These are phyloP conservation scores for Ciborinia camelliae DNA, from an alignment of 2,329 filamentous ascomycete genomes.

Conservation along the genomic window DNA sequence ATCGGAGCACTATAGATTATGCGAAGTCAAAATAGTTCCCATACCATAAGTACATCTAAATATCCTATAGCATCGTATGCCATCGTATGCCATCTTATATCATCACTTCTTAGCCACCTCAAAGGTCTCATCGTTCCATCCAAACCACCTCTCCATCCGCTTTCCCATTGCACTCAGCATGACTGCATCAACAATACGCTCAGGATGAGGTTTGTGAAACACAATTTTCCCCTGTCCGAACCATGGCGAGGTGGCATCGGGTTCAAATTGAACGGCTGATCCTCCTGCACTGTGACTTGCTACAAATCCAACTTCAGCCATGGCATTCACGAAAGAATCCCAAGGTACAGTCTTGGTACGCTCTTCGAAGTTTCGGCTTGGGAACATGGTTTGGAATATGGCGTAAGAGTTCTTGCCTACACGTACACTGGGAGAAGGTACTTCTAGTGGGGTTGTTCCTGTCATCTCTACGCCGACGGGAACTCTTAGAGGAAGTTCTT, in stretches of 20 bases:
- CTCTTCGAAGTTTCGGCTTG: background rate
- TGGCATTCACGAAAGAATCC: conserved; percentile 15
- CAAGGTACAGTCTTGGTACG: conserved; percentile 5
- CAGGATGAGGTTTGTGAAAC: conserved; percentile 22
- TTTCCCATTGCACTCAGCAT: conserved; percentile 16
- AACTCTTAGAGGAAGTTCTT: background rate
- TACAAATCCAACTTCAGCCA: conserved; percentile 20
- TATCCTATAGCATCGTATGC: background rate
- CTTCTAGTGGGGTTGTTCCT: background rate
- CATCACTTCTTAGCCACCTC: background rate
- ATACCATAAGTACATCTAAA: no score
- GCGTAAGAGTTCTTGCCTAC: background rate
- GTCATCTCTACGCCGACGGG: background rate
- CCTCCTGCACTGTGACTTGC: background rate
- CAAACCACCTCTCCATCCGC: conserved; percentile 24
- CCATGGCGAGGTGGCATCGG: conserved; percentile 12
- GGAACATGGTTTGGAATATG: background rate
- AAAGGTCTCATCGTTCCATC: conserved; percentile 12
- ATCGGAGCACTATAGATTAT: no score
- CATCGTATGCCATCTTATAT: background rate
- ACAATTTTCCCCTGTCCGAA: conserved; percentile 18
- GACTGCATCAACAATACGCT: conserved; percentile 10
- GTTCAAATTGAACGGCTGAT: conserved; percentile 12
- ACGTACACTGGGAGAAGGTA: background rate
- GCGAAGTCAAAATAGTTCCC: no score